Evolutionary conservation across 2,329 filamentous ascomycete genomes (phyloP).

Genomic region (Teratosphaeria pseudoeucalypti): DNA sequence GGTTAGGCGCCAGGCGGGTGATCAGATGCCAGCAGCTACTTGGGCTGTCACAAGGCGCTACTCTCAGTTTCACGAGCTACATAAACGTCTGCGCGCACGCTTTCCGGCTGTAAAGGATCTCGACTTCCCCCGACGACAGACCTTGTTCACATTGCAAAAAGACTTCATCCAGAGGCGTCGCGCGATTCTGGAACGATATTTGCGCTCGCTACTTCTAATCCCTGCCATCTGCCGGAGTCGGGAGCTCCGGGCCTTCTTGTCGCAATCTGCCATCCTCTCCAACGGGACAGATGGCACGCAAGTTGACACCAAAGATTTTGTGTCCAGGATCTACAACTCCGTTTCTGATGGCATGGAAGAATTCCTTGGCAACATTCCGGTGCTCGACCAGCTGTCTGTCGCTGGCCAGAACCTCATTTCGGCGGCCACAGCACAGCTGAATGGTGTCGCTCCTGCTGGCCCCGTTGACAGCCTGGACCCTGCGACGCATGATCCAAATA

Average conservation of each 20-base stretch:
- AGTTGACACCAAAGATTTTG: conserved; percentile 65
- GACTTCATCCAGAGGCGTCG: conserved; percentile 90
- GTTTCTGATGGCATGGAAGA: conserved; percentile 98
- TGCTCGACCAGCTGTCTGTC: conserved; percentile 84
- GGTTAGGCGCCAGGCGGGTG: conserved; percentile 78
- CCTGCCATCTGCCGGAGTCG: conserved; percentile 91
- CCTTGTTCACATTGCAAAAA: conserved; percentile 93
- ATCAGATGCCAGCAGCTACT: conserved; percentile 91
- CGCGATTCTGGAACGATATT: conserved; percentile 71
- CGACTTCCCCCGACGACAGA: conserved; percentile 81
- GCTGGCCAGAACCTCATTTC: conserved; percentile 86
- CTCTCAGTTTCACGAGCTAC: conserved; percentile 91
- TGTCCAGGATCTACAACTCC: conserved; percentile 89
- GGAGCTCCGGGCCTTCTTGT: conserved; percentile 84
- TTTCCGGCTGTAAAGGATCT: conserved; percentile 83
- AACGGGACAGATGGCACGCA: conserved; percentile 52
- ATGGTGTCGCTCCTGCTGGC: conserved; percentile 21
- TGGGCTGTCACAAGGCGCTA: conserved; percentile 92
- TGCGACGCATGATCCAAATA: conserved; percentile 35
- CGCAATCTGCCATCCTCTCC: conserved; percentile 62
- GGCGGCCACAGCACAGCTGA: conserved; percentile 50
- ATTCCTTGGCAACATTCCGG: conserved; percentile 88
- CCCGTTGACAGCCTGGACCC: conserved; percentile 36
- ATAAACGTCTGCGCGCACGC: conserved; percentile 73
- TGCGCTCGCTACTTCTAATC: conserved; percentile 60